phyloP scores from a whole-genome alignment of 108 stramenopile species.

The Pseudonitzschia multiseries region DNA sequence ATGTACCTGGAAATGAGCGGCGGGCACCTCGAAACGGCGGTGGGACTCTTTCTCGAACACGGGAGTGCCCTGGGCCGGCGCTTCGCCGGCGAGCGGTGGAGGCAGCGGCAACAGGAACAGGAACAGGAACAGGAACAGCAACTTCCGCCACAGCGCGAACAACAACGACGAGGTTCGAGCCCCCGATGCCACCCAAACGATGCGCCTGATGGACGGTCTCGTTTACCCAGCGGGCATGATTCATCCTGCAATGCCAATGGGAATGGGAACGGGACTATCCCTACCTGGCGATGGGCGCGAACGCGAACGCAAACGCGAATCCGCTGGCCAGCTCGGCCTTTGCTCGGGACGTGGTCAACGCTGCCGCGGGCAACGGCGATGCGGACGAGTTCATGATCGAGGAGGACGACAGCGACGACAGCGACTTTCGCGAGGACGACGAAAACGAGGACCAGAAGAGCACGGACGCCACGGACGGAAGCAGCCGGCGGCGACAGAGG shows the following conservation, averaged over 20 bases:
- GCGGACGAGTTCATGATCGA: conserved; percentile 26
- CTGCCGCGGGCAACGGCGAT: conserved; percentile 40
- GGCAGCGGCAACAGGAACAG: no score
- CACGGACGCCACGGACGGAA: conserved; percentile 26
- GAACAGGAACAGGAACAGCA: no score
- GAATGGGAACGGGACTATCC: conserved; percentile 23
- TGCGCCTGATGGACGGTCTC: conserved; percentile 76
- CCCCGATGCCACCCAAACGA: conserved; percentile 80
- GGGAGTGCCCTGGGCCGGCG: background rate
- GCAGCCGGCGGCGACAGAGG: conserved; percentile 25
- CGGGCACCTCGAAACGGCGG: conserved; percentile 70
- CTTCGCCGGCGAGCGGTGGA: conserved; percentile 25
- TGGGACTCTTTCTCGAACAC: conserved; percentile 73
- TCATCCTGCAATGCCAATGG: conserved; percentile 30
- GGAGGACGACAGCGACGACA: conserved; percentile 4
- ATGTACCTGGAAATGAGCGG: conserved; percentile 86
- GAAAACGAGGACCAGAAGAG: conserved; percentile 21
- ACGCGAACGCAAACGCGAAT: conserved; percentile 38
- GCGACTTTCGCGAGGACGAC: conserved; percentile 18
- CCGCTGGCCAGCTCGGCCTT: conserved; percentile 33
- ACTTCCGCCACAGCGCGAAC: conserved; percentile 9
- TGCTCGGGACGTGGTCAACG: conserved; percentile 44
- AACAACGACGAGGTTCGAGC: conserved; percentile 57
- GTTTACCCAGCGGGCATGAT: conserved; percentile 1
- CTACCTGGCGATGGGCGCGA: conserved; percentile 13